Base-by-base conservation (phyloP, 495 filamentous ascomycete species). In the Talaromyces borbonicus region DNA sequence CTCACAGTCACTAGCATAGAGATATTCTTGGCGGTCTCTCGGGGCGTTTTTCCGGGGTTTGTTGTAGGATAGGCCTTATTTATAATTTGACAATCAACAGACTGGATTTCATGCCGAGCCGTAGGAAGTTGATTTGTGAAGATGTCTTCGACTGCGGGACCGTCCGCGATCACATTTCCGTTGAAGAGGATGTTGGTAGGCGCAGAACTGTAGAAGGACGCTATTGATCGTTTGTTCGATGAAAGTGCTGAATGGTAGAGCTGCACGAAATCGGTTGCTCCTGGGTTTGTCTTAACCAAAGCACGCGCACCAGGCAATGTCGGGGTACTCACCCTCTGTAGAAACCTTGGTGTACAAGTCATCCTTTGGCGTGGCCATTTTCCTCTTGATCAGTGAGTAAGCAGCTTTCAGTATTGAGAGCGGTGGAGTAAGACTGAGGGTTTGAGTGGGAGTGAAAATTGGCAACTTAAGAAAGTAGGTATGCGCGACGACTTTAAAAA, bases 61-160 rank as follows among this genome's bases (percentile, higher is more conserved):
- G 52, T 46, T 11, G 66, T 63, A 5, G 67, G 66, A 63, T 78
- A 84, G 48, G 74, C 71, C 15, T 71, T 71, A 61, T 89, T 87
- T 52, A 92, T 65, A 32, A 87, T 74, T 41, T 89, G 84, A 55
- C 75, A 80, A 60, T 92, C 83, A 47, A 75, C 80, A 5, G 69
- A 73, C 51, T 81, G 75, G 3, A 84, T 68, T 35, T 85, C 80
- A 59, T 85, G 82, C 41, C 71, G 63, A 0, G 75, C 54, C 12
- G 61, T 53, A 1, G 81, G 76, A 75, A 84, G 83, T 48, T 79
- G 64, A 16, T 75, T 73, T 42, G 75, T 63, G 47, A 81, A 81
- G 20, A 80, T 72, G 4, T 70, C 65, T 33, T 82, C 76, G 31
- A 85, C 72, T 1, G 69, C 69, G n/a, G 55, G 59, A 1, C 74